Evolutionary conservation across 345 rosid species (phyloP), one percentile per base, ranked within the genome.

Genomic region (Lepidium africanum): DNA sequence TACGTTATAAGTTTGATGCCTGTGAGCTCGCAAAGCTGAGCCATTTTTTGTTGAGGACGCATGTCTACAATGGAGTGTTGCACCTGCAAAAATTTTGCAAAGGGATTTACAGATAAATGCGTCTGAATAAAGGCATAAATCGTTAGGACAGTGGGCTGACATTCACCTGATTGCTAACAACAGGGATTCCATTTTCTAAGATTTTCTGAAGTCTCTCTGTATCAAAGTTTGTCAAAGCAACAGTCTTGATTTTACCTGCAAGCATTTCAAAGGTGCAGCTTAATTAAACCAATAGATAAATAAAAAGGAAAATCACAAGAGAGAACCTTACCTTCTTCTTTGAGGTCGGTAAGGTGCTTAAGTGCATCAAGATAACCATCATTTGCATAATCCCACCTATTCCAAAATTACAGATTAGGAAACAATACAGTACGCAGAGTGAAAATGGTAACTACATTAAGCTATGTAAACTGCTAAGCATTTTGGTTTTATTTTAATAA

Each of bases 41-140:
- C 90, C 98, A 92, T 92, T 79, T 79, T 86, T 78, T 86, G 93
- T 60, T 88, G 98, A 63, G 98, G 98, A 47, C 96, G 98, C n/a
- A n/a, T n/a, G n/a, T n/a, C n/a, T n/a, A n/a, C n/a, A n/a, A n/a
- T n/a, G n/a, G n/a, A n/a, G n/a, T 92, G 96, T 80, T 92, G 98
- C 78, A 92, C 98, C 98, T 89, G 76, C 6, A 27, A 76, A 39
- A 42, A 33, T 32, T 33, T 49, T 32, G 11, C 35, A 68, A 6
- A 52, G 1, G 59, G 51, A 59, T 67, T 41, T 45, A 63, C 48
- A 64, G 3, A 27, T 5, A 39, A 40, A 49, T 9, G 40, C 51
- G 4, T 9, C 16, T n/a, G 41, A 6, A 32, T 17, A 66, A 63
- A 66, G 5, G 10, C 6, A 40, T 39, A 48, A 15, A 53, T 14